phyloP scores from a whole-genome alignment of 257 asterid species.

The Mentha longifolia region DNA sequence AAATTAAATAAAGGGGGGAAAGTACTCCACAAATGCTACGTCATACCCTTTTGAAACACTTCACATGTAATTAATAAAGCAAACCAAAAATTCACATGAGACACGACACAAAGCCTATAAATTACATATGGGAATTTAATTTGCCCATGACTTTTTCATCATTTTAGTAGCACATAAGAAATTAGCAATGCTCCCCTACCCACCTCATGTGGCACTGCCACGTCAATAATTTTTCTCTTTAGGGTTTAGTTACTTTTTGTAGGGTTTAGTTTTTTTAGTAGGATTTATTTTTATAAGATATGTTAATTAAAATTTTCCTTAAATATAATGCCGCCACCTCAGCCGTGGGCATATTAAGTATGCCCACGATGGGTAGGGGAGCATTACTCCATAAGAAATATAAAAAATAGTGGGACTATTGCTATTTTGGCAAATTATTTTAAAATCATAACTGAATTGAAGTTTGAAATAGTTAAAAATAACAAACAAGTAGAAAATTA shows the following conservation, averaged over 20 bases:
- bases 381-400: no score
- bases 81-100: slow-evolving; percentile 25
- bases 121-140: not conserved
- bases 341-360: no score
- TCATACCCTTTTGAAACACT: slow-evolving; percentile 10
- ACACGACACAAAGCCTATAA: slow-evolving; percentile 9
- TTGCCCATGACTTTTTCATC: slow-evolving; percentile 12
- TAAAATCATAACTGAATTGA: not conserved
- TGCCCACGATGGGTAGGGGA: no score
- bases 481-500: not conserved
- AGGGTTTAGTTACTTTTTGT: no score
- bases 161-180: not conserved
- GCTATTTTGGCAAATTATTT: not conserved
- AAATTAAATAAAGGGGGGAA: not conserved
- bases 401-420: not conserved
- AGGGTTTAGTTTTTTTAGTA: no score
- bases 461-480: no score
- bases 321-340: no score
- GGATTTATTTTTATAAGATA: no score
- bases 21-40: not conserved
- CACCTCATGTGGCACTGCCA: no score
- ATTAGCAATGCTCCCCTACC: no score
- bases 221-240: no score
- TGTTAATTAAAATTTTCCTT: no score
- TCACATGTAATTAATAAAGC: slow-evolving; percentile 34